Evolutionary conservation across 306 rosid genomes (phyloP).

Genomic region (Cucumis melo): DNA sequence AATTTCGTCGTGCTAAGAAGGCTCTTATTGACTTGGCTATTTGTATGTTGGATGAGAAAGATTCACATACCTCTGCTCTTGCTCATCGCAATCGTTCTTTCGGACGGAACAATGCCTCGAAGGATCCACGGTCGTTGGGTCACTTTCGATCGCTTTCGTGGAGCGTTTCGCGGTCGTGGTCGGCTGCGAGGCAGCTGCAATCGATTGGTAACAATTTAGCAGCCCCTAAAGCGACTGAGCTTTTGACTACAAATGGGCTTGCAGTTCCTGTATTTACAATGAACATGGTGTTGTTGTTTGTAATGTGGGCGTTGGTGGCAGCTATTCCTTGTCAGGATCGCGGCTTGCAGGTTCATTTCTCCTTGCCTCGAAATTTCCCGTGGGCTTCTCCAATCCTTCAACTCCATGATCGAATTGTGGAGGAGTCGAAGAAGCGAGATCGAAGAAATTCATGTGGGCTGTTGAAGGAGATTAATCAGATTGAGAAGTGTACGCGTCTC

Average conservation of each 20-base stretch:
- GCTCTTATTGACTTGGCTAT: conserved; percentile 70
- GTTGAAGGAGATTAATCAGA: conserved; percentile 68
- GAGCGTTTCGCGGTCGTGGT: conserved; percentile 90
- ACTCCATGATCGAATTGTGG: conserved; percentile 60
- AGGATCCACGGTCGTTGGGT: conserved; percentile 30
- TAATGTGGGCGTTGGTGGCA: conserved; percentile 89
- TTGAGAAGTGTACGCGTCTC: conserved; percentile 58
- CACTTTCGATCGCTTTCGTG: conserved; percentile 82
- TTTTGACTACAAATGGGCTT: conserved; percentile 42
- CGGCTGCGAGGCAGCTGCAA: conserved; percentile 83
- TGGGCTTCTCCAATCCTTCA: conserved; percentile 60
- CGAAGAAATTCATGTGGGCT: conserved; percentile 57
- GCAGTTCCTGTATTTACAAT: conserved; percentile 45
- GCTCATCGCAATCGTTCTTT: conserved; percentile 75
- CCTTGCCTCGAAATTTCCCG: conserved; percentile 29
- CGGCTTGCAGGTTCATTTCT: conserved; percentile 56
- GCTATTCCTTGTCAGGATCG: conserved; percentile 98
- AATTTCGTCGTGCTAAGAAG: conserved; percentile 79
- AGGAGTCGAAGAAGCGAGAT: conserved; percentile 71
- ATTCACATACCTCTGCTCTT: conserved; percentile 21
- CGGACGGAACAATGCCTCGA: conserved; percentile 35
- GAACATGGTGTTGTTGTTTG: conserved; percentile 46
- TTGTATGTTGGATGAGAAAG: conserved; percentile 77
- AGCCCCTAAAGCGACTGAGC: conserved; percentile 53
- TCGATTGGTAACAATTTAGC: conserved; percentile 49